Evolutionary conservation across 1,139 yeast genomes (phyloP), one percentile per base, ranked within the genome.

Genomic region (Suhomyces guaymorum): DNA sequence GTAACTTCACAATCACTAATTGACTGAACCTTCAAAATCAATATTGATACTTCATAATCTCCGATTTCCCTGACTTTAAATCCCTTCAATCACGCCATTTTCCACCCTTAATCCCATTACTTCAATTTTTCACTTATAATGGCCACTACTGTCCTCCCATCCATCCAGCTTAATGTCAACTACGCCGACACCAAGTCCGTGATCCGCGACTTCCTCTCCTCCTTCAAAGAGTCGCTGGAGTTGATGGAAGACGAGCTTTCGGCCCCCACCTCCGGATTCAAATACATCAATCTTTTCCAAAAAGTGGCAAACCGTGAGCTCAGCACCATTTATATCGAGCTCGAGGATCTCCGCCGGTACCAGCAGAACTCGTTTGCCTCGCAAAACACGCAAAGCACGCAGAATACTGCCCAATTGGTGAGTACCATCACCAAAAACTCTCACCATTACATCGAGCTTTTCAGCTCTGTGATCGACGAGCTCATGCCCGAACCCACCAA

Each of bases 401-500:
- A n/a, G n/a, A 48, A 39, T 38, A 49, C 49, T 46, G 59, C 52
- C 37, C 57, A 65, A 19, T 61, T 87, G 38, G 75, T 82, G 22
- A 74, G 69, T 33, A 75, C 78, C 38, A 79, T 92, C 32, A 59
- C 73, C 48, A 76, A 75, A 39, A 94, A 94, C 59, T 78, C 97
- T 1, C 70, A 80, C 49, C 85, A 88, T 49, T 92, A 82, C 51
- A 62, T 80, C 23, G 97, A 90, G 50, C 57, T 92, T 23, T 85
- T 92, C 55, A 75, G 88, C 37, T 66, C 70, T 29, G 82, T 80
- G 7, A 77, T 86, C 31, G 98, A 94, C 61, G 81, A 78, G 37
- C 62, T 87, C 38, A 77, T 92, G 79, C 98, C 98, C 0, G 71
- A 71, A 41, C 88, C 97, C 15, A 82, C 94, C 3, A 73, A 70